Base-by-base conservation (phyloP, 1,284 basidiomycete species). In the Apiotrichum domesticum region DNA sequence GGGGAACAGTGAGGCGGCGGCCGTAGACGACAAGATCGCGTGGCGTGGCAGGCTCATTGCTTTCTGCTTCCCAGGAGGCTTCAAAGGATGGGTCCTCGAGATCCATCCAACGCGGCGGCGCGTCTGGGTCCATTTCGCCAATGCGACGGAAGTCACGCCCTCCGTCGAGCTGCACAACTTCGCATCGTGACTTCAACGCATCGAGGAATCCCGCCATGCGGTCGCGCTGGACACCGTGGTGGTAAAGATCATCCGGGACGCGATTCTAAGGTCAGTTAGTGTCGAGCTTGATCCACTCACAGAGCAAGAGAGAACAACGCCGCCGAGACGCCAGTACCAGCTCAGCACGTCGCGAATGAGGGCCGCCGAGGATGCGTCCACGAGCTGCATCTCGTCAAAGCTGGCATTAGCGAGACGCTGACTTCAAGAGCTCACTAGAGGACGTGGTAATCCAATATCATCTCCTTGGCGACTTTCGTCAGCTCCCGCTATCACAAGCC, bases 251-350 rank as follows among this genome's bases (percentile, higher is more conserved):
- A 57, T 85, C 83, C 0, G 84, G 84, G 6, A 86, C 79, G 50
- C 84, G 81, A 69, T 86, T 86, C 58, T 72, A 46, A 4, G 2
- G 33, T 21, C 35, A 55, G 48, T 14, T 1, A 4, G 11, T 11
- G 9, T 35, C 5, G 9, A 3, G 4, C 11, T 11, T 3, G 34
- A 15, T 40, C 14, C 3, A 61, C 72, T 57, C 41, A 71, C 72
- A 1, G 77, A 79, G 51, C 79, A 81, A 1, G 79, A 79, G 3
- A 82, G 79, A 37, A 88, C 79, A 14, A 88, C 83, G 1, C 86
- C 86, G 14, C 86, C 87, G 64, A 88, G 79, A 3, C 85, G 79
- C 86, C 86, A 87, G 67, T 84, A 88, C 82, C 85, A 87, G 32
- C 83, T 83, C 6, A 88, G 71, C 2, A 87, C 85, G 57, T 87